Percentiles rank a stretch among this genome's conserved stretches.
These are phyloP conservation scores for Setaria viridis DNA, from an alignment of 202 grass and related monocot genomes.

Conservation along the genomic window DNA sequence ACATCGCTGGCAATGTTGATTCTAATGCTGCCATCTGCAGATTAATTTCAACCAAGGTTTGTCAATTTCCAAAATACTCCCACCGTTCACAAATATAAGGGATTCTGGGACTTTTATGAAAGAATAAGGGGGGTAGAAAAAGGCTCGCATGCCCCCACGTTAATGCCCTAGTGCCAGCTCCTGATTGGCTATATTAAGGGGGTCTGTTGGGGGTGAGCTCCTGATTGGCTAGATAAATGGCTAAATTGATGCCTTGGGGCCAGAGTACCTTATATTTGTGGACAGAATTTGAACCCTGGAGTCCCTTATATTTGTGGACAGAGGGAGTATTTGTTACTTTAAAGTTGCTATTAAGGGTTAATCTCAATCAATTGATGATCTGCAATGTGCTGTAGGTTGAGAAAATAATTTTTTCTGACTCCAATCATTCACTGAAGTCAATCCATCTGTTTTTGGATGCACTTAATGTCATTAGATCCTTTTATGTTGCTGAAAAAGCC, in stretches of 20 bases:
- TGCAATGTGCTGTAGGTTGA: conserved; percentile 64
- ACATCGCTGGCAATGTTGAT: conserved; percentile 69
- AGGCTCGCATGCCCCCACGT: too few species aligned
- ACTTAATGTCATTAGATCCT: conserved; percentile 81
- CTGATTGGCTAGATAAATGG: neutral
- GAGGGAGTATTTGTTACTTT: conserved; percentile 30
- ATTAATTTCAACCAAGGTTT: conserved; percentile 82
- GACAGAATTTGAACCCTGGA: too few species aligned
- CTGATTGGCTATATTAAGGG: neutral
- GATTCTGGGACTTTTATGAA: neutral
- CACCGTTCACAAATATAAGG: neutral
- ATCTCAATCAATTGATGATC: conserved; percentile 45
- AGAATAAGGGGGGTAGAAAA: too few species aligned
- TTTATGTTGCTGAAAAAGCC: conserved; percentile 73
- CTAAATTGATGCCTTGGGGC: neutral
- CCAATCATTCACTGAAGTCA: conserved; percentile 82
- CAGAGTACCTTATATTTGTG: neutral
- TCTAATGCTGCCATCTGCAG: conserved; percentile 61
- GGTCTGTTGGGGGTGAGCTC: too few species aligned
- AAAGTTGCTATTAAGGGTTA: conserved; percentile 22
- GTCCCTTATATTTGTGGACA: neutral
- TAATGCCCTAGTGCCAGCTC: too few species aligned
- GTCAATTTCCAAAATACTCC: neutral
- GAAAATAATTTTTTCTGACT: conserved; percentile 82
- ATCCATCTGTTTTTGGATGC: conserved; percentile 86